Base-by-base conservation (phyloP, 192 early-diverging fungal species). In the Backusella circina region DNA sequence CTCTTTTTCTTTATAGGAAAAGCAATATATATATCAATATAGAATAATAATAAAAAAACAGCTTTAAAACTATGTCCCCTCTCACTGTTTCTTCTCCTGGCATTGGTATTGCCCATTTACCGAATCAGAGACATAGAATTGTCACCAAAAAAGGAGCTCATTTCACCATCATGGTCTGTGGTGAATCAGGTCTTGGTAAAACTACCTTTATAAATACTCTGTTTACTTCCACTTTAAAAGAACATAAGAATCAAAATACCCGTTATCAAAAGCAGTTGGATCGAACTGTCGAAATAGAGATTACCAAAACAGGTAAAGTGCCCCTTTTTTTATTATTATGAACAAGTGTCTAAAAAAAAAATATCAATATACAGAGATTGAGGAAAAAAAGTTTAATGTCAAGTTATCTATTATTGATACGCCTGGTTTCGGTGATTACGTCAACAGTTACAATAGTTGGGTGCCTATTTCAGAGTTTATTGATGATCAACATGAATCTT, bases 171-270 rank as follows among this genome's bases (percentile, higher is more conserved):
- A 98, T 99, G 96, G 93, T 97, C 15, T 96, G 98, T 72, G 97
- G 93, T 41, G 95, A 96, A 77, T 93, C 96, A 28, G 97, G 97
- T 54, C 86, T 98, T 30, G 97, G 97, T 66, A 99, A 99, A 87
- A 93, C 94, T 21, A 99, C 97, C n/a, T 87, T 98, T 65, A 93
- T 98, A 88, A 99, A 99, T 88, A 99, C 97, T 51, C 80, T 99
- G 67, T 99, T 98, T 79, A 93, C 94, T 68, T 89, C 94, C 30
- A 90, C 90, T 32, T 88, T 77, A 28, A 82, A 82, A 12, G 66
- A 82, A 3, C 72, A 75, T 33, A 73, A 79, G 51, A 77, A 75
- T 36, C 44, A 65, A 36, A 54, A 61, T 12, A 82, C 88, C 32
- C 94, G 97, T 69, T 91, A 91, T 87, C 88, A 92, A 79, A 95